Base-by-base conservation (phyloP, 805 yeast species). In the Priceomyces carsonii region DNA sequence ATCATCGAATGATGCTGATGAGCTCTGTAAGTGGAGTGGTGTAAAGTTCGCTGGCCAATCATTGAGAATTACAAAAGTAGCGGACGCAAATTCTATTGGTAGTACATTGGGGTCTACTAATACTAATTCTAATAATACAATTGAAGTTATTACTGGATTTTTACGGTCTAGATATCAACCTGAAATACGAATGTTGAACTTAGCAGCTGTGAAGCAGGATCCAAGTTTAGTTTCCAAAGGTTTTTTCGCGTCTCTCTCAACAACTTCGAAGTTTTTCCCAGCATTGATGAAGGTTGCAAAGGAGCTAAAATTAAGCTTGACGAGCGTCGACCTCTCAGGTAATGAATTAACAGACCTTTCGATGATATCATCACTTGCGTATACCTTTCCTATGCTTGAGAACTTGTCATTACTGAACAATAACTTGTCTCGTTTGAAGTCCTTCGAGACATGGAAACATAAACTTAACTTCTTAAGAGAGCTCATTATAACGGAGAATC, bases 251-350 rank as follows among this genome's bases (percentile, higher is more conserved):
- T 63, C 80, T 4, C 64, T 75, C 10, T 60, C 79, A 8, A 79
- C 86, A 1, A 73, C 82, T 21, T 73, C 90, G 9, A 93, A 91
- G 59, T 82, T 89, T 74, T 88, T 91, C 57, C 84, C 88, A 8
- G 98, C 98, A 1, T 63, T 93, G 45, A 78, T 91, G 84, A 85
- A 83, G 54, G 61, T 91, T 6, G 95, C 95, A 1, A 61, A 67
- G 3, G 76, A 77, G 35, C 43, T 61, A 34, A 66, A 67, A 37
- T 42, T 68, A n/a, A 79, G 76, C 18, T 82, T 89, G 3, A 82
- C 80, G 19, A 81, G 88, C 38, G 77, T 90, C 6, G 85, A 82
- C 56, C 58, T 88, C 22, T 76, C 90, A 4, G 45, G 48, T 31
- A 93, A 66, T 56, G 71, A 72, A 36, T 59, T 93, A 25, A 60